A percentile compares a stretch with the other conserved stretches of the same genome.
Evolutionary conservation across 495 filamentous ascomycete genomes (phyloP).

Genomic region (Hypoxylon trugodes): DNA sequence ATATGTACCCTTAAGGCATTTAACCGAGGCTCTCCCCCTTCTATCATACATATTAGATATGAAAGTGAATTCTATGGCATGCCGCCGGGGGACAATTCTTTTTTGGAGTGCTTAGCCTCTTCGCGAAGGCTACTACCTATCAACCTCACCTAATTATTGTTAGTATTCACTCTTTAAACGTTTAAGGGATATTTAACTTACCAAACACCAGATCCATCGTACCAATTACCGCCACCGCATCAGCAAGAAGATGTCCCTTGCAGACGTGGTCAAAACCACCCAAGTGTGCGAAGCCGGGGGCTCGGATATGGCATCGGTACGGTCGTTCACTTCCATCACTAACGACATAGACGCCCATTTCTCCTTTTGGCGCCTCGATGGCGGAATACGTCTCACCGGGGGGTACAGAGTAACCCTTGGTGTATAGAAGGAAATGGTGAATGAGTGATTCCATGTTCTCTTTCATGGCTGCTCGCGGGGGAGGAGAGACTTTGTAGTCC

Average conservation of each 20-base stretch:
- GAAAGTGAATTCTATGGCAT: conserved; percentile 28
- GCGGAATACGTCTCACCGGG: conserved; percentile 97
- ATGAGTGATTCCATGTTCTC: conserved; percentile 99
- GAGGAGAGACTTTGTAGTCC: conserved; percentile 98
- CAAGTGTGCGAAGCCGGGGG: conserved; percentile 96
- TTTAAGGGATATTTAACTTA: conserved; percentile 42
- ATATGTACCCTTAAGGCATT: conserved; percentile 8
- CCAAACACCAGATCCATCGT: conserved; percentile 86
- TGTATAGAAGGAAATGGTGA: conserved; percentile 98
- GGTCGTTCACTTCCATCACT: conserved; percentile 95
- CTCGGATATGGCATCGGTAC: conserved; percentile 97
- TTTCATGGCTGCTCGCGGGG: conserved; percentile 98
- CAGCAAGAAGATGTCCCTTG: conserved; percentile 91
- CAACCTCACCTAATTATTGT: conserved; percentile 56
- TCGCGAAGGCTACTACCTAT: conserved; percentile 47
- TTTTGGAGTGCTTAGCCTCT: conserved; percentile 27
- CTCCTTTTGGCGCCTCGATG: conserved; percentile 98
- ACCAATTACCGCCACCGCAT: conserved; percentile 96
- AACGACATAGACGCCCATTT: conserved; percentile 99
- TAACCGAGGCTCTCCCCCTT: conserved; percentile 19
- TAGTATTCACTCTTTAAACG: neutral
- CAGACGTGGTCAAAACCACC: conserved; percentile 91
- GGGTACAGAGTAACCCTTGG: conserved; percentile 97
- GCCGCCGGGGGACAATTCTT: conserved; percentile 20
- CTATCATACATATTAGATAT: conserved; percentile 40